Evolutionary conservation across 2,329 filamentous ascomycete genomes (phyloP), one percentile per base, ranked within the genome.

Genomic region (Botryotinia narcissicola): DNA sequence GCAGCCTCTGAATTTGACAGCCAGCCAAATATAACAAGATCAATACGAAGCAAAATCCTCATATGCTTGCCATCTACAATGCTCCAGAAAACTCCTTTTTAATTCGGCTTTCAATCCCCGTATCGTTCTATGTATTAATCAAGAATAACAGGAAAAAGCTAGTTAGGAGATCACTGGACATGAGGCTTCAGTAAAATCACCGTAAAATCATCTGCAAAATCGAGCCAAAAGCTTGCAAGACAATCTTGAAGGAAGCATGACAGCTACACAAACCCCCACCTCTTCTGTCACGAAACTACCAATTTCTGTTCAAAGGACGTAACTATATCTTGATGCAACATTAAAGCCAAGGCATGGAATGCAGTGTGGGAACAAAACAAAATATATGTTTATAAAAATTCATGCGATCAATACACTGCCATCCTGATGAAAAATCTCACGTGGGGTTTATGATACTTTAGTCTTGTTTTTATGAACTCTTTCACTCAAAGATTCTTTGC

Each of bases 391-490:
- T 44, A 46, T 10, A 25, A 25, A 10, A 25, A 25, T 48, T 48
- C 8, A 25, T 48, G 8, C 20, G 46, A 25, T 54, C 25, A 54
- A n/a, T 5, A 54, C 2, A n/a, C 48, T n/a, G 0, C 48, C 12
- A n/a, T 7, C 25, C 6, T 16, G 25, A 16, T 54, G 0, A 16
- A 5, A n/a, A n/a, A 7, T 14, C 10, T 51, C 0, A 0, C 12
- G 4, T n/a, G 12, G 12, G 10, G 5, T 4, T 7, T 14, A n/a
- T 16, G 5, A 54, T n/a, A n/a, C 25, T 16, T 9, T n/a, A 16
- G 12, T 16, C 12, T n/a, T 14, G 25, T n/a, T 54, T 16, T n/a
- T 14, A 7, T n/a, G 6, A 54, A 4, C 25, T n/a, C 48, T 54
- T 14, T 54, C 12, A 25, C 12, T 54, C 4, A 54, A n/a, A n/a